Percentiles rank a stretch among this genome's conserved stretches.
These are phyloP conservation scores for Triticum turgidum DNA, from an alignment of 176 grass and related monocot genomes.

Conservation along the genomic window DNA sequence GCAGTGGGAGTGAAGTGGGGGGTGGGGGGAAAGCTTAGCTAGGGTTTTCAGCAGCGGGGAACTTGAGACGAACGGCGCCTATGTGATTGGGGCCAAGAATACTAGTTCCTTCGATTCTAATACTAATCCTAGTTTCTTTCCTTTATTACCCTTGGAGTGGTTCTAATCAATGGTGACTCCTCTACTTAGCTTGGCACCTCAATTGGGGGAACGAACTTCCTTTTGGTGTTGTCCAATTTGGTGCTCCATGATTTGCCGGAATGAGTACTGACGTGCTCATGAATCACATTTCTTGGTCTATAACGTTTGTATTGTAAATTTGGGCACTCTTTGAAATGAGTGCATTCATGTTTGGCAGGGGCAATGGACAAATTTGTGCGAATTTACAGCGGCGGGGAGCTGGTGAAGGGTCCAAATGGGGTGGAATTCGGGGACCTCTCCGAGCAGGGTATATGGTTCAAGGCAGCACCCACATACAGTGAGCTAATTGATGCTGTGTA, in stretches of 20 bases:
- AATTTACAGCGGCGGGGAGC: constrained; percentile 29
- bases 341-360: constrained; percentile 4
- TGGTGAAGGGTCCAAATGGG: constrained; percentile 31
- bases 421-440: constrained; percentile 30
- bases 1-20: neutral
- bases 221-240: neutral
- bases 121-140: too few species aligned
- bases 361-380: constrained; percentile 40
- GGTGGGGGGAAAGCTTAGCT: neutral
- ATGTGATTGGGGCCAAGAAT: neutral
- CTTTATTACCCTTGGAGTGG: neutral
- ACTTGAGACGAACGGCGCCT: neutral
- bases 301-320: neutral
- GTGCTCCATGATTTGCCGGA: neutral
- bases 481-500: constrained; percentile 26
- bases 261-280: neutral
- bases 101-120: neutral
- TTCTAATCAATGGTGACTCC: neutral
- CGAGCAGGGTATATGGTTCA: constrained; percentile 32
- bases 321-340: neutral
- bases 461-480: constrained; percentile 14
- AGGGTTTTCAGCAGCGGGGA: neutral
- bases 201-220: neutral
- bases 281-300: neutral
- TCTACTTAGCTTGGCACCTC: neutral